Conservation (phyloP, 225 moss, liverwort and hornwort genomes). For the Straminergon stramineum region DNA sequence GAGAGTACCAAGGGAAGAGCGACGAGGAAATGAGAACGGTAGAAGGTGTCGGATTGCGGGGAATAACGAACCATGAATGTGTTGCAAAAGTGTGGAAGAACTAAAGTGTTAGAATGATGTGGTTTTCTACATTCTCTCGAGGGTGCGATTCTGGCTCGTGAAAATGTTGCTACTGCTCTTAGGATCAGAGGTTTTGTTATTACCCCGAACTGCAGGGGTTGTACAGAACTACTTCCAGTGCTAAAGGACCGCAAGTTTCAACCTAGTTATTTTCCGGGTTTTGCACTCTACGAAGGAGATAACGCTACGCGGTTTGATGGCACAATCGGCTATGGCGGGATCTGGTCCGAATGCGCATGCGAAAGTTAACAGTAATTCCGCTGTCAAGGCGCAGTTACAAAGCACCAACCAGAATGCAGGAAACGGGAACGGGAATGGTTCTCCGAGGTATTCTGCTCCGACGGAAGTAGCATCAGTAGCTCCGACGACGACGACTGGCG, state of each 20-base stretch:
- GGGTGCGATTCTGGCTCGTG: slow-evolving; percentile 15
- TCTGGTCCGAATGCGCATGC: slow-evolving; percentile 34
- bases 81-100: background rate
- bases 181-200: slow-evolving; percentile 56
- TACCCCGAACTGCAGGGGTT: slow-evolving; percentile 27
- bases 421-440: slow-evolving; percentile 20
- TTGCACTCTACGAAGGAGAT: background rate
- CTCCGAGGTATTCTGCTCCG: slow-evolving; percentile 16
- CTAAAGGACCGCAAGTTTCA: background rate
- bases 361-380: slow-evolving; percentile 25
- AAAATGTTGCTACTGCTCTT: slow-evolving; percentile 48
- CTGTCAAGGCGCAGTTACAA: slow-evolving; percentile 31
- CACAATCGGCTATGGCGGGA: slow-evolving; percentile 54
- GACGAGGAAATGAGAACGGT: background rate
- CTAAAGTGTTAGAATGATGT: background rate
- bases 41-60: background rate
- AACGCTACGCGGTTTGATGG: slow-evolving; percentile 15
- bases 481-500: slow-evolving; percentile 10
- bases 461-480: slow-evolving; percentile 14
- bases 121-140: slow-evolving; percentile 4
- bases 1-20: background rate
- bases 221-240: slow-evolving; percentile 4
- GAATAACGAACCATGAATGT: background rate
- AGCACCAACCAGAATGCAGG: slow-evolving; percentile 23
- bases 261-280: background rate